Evolutionary conservation across 2,329 filamentous ascomycete species (phyloP).

Genomic region (Ceratocystis albifundus): DNA sequence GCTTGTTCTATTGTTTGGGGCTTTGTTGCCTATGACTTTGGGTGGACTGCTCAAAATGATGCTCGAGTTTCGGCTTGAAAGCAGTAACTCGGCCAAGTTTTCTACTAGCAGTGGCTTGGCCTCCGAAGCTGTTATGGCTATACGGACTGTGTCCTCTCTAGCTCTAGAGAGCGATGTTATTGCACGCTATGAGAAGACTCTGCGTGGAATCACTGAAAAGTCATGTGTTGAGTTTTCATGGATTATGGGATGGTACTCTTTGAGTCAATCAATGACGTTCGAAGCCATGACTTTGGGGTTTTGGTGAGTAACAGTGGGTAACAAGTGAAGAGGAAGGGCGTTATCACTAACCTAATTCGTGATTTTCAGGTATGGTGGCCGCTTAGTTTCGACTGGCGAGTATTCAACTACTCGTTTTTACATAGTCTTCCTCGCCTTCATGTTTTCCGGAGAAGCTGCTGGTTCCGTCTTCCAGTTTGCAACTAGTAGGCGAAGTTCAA

Average conservation of each 20-base stretch:
- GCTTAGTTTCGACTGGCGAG: conserved; percentile 35
- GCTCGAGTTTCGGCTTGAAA: conserved; percentile 38
- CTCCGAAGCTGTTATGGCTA: conserved; percentile 39
- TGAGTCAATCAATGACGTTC: conserved; percentile 34
- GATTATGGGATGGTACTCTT: conserved; percentile 35
- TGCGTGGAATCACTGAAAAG: conserved; percentile 29
- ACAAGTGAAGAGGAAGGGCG: not conserved
- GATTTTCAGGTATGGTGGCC: conserved; percentile 32
- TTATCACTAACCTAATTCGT: not conserved
- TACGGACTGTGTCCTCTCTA: conserved; percentile 40
- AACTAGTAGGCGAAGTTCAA: conserved; percentile 30
- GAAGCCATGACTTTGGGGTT: conserved; percentile 34
- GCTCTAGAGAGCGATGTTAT: conserved; percentile 37
- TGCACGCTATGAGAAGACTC: conserved; percentile 29
- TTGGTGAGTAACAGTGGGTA: conserved; percentile 28
- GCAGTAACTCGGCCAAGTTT: conserved; percentile 35
- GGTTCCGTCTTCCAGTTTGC: conserved; percentile 37
- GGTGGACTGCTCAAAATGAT: conserved; percentile 40
- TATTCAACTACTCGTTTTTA: conserved; percentile 40
- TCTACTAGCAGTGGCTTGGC: conserved; percentile 39
- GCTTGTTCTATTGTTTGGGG: conserved; percentile 37
- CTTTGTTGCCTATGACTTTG: conserved; percentile 36
- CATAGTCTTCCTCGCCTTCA: conserved; percentile 39
- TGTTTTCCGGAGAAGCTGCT: conserved; percentile 37
- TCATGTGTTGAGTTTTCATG: conserved; percentile 29